phyloP scores from a whole-genome alignment of 2,329 filamentous ascomycete species.

The Penicillium sp. region DNA sequence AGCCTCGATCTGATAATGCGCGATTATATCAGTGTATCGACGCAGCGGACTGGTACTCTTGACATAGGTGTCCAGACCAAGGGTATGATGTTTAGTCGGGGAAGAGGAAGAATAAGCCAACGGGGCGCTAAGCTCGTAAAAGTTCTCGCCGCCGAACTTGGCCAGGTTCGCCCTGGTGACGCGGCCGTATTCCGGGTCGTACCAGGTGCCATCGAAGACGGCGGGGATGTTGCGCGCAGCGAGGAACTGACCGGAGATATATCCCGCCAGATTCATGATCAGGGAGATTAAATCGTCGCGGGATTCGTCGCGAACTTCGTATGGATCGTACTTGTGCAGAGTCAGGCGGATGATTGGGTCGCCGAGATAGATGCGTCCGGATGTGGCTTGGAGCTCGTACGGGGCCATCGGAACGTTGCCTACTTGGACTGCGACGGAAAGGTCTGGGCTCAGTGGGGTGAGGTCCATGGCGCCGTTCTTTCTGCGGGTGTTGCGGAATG shows the following conservation, averaged over 20 bases:
- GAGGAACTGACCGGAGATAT: conserved; percentile 36
- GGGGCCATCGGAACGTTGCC: conserved; percentile 23
- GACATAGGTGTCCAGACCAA: conserved; percentile 53
- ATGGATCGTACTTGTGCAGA: conserved; percentile 32
- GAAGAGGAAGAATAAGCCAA: conserved; percentile 44
- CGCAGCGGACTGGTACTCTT: conserved; percentile 61
- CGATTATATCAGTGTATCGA: conserved; percentile 58
- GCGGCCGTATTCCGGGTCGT: conserved; percentile 40
- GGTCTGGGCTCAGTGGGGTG: conserved; percentile 16
- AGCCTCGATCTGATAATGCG: conserved; percentile 63
- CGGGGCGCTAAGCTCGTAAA: conserved; percentile 38
- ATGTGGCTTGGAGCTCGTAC: conserved; percentile 29
- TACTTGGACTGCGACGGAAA: conserved; percentile 27
- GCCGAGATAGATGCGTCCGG: conserved; percentile 36
- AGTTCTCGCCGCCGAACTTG: conserved; percentile 41
- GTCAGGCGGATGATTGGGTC: conserved; percentile 43
- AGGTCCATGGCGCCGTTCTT: conserved; percentile 42
- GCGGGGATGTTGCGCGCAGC: conserved; percentile 37
- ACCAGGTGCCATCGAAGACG: conserved; percentile 38
- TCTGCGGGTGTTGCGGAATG: conserved; percentile 35
- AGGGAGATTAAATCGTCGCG: conserved; percentile 44
- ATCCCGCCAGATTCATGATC: conserved; percentile 54
- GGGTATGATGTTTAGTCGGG: conserved; percentile 49
- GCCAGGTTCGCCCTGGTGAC: conserved; percentile 38
- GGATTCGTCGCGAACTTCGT: conserved; percentile 37